Base-by-base conservation (phyloP, 371 early-diverging fungal species). In the Sporodiniella umbellata region DNA sequence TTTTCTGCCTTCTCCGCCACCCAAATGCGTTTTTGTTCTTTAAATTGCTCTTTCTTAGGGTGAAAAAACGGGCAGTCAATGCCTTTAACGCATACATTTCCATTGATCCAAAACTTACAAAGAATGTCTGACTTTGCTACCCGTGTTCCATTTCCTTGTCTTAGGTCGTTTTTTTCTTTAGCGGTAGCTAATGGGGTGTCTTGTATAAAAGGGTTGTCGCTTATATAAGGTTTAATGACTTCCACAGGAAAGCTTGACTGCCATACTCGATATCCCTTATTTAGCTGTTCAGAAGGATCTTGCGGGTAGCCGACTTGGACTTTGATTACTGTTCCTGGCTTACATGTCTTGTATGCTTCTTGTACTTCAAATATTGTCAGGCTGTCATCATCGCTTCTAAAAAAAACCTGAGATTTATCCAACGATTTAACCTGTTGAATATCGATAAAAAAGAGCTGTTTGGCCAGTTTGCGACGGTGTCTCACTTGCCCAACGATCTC, bases 31-130 rank as follows among this genome's bases (percentile, higher is more conserved):
- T 66, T 49, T 25, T 62, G 62, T n/a, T 37, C 15, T 17, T 55
- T 45, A 48, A 67, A 65, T 2, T 43, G 66, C 11, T 63, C 55
- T 14, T 56, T 70, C 0, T 58, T 55, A 35, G 78, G 77, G 54
- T 81, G 81, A 54, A 64, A 62, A 45, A 76, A 78, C 4, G 55
- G 55, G 47, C 81, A 80, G 0, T 53, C 39, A 2, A 68, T 61
- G 0, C 62, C 58, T 25, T 64, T 70, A 25, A 54, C 48, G 44
- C 81, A 81, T 12, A 59, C 64, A 3, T 78, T 74, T 22, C 78
- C 71, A 26, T 79, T 81, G 42, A 81, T 48, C 81, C 81, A 81
- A 51, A 72, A 81, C 40, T 78, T 81, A 53, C 81, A 81, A 31
- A 59, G 25, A 70, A 50, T 30, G 23, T 58, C 47, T 14, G 35